These are phyloP conservation scores for Gymnopilus junonius DNA, from an alignment of 768 basidiomycete species.

Conservation along the genomic window DNA sequence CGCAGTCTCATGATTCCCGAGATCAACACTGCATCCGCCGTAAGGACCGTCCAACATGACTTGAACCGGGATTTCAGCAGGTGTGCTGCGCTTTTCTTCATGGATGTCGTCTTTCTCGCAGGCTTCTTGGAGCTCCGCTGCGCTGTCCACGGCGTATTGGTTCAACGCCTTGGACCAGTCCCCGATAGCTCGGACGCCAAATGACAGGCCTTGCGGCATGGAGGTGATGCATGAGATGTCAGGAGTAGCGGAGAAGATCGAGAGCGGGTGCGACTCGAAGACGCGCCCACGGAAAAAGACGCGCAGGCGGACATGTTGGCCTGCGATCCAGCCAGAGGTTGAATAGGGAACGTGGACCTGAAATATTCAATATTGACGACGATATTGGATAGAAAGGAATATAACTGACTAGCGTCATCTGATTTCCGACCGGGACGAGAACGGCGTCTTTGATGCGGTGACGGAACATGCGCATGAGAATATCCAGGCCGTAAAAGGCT, in stretches of 20 bases:
- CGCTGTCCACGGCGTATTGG: constrained; percentile 44
- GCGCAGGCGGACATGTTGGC: constrained; percentile 78
- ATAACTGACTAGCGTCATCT: constrained; percentile 75
- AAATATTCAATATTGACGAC: constrained; percentile 30
- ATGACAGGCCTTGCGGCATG: constrained; percentile 50
- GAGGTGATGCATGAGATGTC: constrained; percentile 45
- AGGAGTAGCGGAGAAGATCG: constrained; percentile 71
- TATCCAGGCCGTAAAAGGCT: constrained; percentile 78
- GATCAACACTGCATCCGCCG: constrained; percentile 75
- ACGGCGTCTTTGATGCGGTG: constrained; percentile 79
- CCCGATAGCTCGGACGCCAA: constrained; percentile 68
- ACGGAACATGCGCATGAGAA: constrained; percentile 69
- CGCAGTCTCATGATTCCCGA: constrained; percentile 71
- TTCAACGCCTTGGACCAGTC: constrained; percentile 79
- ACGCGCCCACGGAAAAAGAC: constrained; percentile 62
- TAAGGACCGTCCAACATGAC: constrained; percentile 91
- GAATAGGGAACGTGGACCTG: constrained; percentile 63
- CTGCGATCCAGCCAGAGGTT: constrained; percentile 72
- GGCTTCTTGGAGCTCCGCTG: constrained; percentile 29
- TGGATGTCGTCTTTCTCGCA: constrained; percentile 33
- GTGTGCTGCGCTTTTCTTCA: constrained; percentile 9
- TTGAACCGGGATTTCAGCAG: constrained; percentile 53
- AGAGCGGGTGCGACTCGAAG: constrained; percentile 83
- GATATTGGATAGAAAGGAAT: constrained; percentile 30
- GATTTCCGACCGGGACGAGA: constrained; percentile 59